Base-by-base conservation (phyloP, 345 rosid species). In the Linum usitatissimum region DNA sequence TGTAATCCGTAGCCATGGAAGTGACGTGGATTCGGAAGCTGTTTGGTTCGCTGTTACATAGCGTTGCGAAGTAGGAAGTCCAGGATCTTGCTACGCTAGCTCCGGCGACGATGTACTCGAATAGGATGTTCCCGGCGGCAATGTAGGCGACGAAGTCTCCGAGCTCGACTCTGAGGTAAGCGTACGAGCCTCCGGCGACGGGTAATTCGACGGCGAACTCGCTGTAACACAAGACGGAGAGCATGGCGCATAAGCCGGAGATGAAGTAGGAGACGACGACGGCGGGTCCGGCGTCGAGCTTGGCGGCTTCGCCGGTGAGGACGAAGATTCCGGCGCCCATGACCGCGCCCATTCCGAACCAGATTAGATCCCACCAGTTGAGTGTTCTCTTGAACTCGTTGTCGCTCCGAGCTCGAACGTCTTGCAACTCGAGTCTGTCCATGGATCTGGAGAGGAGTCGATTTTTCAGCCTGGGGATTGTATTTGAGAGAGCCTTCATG, bases 241-340 rank as follows among this genome's bases (percentile, higher is more conserved):
- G 70, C 73, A 84, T 15, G 18, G 84, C 84, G 15, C 77, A 70
- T 8, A 71, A 1, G 20, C 88, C 86, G 6, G 88, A 78, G 28
- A 79, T 77, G 5, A 78, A 64, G 49, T 81, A 79, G 0, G 91
- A 83, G 48, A 85, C 12, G 10, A 78, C 60, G 7, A 85, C 79
- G 0, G 82, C 83, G 23, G 91, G 81, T 15, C 88, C 84, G 3
- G 91, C 76, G 39, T 64, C 3, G 6, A 76, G 64, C 62, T 62
- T 74, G 17, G 88, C 81, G 53, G 84, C 84, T 75, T 75, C 83
- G 12, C 91, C 86, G 1, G 86, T 83, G 40, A 83, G 79, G 58
- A 83, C 91, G 60, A 86, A 86, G 31, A 85, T 77, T 48, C 85
- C 84, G 9, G 91, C 83, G 55, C 91, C 86, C 64, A 85, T 63